Evolutionary conservation across 2,329 filamentous ascomycete genomes (phyloP).

Genomic region (Diatrype stigma): DNA sequence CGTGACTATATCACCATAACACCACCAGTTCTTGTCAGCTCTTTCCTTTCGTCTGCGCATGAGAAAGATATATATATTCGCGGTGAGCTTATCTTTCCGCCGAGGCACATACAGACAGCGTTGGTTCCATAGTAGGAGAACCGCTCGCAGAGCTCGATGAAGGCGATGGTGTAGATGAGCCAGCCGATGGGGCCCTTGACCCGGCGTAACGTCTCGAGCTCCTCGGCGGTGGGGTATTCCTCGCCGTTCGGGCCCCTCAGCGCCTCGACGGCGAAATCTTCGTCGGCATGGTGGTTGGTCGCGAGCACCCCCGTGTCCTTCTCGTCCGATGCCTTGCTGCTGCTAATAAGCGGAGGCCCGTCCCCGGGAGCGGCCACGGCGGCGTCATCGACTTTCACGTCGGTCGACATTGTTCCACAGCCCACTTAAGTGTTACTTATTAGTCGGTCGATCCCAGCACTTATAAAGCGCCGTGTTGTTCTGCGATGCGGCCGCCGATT

Average conservation of each 20-base stretch:
- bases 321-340: conserved; percentile 7
- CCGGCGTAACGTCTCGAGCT: conserved; percentile 47
- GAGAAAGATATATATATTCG: too few relatives aligned
- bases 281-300: conserved; percentile 2
- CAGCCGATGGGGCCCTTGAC: conserved; percentile 51
- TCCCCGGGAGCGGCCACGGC: conserved; percentile 11
- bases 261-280: conserved; percentile 13
- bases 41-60: too few relatives aligned
- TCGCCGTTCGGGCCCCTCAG: conserved; percentile 29
- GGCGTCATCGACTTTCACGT: conserved; percentile 11
- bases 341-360: conserved; percentile 2
- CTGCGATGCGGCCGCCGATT: too few relatives aligned
- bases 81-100: too few relatives aligned
- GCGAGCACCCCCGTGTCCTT: neutral
- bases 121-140: conserved; percentile 63
- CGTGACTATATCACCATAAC: conserved; percentile 36
- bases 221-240: conserved; percentile 49
- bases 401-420: conserved; percentile 14
- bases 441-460: too few relatives aligned
- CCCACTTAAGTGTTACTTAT: neutral
- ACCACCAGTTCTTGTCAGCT: conserved; percentile 2
- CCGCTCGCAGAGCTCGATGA: conserved; percentile 61
- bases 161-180: conserved; percentile 54
- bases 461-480: too few relatives aligned
- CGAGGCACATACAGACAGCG: conserved; percentile 50